Conservation (phyloP, 495 filamentous ascomycete species). For the Entonaema liquescens region DNA sequence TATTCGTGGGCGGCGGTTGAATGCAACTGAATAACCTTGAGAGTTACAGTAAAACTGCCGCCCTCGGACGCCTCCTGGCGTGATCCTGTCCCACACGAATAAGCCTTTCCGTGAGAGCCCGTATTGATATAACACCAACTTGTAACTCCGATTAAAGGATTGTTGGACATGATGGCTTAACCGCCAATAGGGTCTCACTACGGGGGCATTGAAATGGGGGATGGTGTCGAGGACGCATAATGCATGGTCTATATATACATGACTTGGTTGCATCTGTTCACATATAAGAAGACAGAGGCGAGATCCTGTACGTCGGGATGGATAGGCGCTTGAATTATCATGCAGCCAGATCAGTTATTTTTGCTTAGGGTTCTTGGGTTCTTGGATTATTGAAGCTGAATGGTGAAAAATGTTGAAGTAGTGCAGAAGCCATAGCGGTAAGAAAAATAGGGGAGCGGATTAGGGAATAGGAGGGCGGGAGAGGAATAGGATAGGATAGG, state of each 20-base stretch:
- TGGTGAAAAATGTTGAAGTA: background rate
- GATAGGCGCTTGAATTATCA: slow-evolving; percentile 34
- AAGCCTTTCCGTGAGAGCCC: slow-evolving; percentile 1
- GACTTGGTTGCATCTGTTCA: slow-evolving; percentile 18
- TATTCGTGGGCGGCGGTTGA: slow-evolving; percentile 17
- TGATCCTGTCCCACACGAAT: slow-evolving; percentile 8
- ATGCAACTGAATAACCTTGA: slow-evolving; percentile 6
- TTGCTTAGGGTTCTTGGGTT: background rate
- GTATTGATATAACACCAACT: slow-evolving; percentile 10
- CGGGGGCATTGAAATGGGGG: slow-evolving; percentile 8
- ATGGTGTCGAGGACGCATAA: slow-evolving; percentile 23
- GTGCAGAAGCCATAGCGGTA: slow-evolving; percentile 34
- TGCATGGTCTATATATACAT: slow-evolving; percentile 38
- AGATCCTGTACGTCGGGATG: slow-evolving; percentile 26
- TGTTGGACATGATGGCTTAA: slow-evolving; percentile 29
- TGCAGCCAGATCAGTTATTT: slow-evolving; percentile 27
- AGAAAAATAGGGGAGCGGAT: background rate
- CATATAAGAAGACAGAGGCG: slow-evolving; percentile 17
- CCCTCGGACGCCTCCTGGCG: slow-evolving; percentile 8
- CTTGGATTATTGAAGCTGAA: slow-evolving; percentile 23
- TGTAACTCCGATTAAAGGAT: slow-evolving; percentile 18
- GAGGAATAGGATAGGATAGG: background rate
- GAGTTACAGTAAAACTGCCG: background rate
- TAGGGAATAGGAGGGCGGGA: background rate
- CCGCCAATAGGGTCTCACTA: slow-evolving; percentile 22